Evolutionary conservation across 345 rosid genomes (phyloP).

Genomic region (Salix purpurea): DNA sequence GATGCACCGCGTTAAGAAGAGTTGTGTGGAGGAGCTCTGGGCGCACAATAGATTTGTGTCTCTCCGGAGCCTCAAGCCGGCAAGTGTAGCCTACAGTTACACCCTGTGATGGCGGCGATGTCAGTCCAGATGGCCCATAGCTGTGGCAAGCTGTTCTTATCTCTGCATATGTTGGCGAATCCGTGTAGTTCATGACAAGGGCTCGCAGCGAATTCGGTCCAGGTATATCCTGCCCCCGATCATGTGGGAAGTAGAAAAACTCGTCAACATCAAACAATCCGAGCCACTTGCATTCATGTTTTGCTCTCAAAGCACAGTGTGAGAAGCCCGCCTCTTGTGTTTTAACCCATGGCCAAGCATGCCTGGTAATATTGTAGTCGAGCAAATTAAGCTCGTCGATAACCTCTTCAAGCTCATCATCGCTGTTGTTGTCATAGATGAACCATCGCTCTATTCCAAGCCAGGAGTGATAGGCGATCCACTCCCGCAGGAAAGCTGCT

Average conservation of each 20-base stretch:
- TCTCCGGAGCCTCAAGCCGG: slow-evolving; percentile 72
- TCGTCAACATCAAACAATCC: slow-evolving; percentile 97
- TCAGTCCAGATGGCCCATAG: slow-evolving; percentile 87
- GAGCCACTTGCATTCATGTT: slow-evolving; percentile 76
- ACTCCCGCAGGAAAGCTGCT: slow-evolving; percentile 66
- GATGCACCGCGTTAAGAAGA: slow-evolving; percentile 88
- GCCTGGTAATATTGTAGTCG: slow-evolving; percentile 65
- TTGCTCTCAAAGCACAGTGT: slow-evolving; percentile 78
- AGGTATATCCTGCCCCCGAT: slow-evolving; percentile 31
- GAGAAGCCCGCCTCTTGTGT: slow-evolving; percentile 97
- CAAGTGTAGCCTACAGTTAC: slow-evolving; percentile 88
- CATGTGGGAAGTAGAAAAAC: slow-evolving; percentile 69
- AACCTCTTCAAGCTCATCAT: slow-evolving; percentile 58
- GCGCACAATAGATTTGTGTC: slow-evolving; percentile 81
- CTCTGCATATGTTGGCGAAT: slow-evolving; percentile 54
- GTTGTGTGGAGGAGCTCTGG: slow-evolving; percentile 51
- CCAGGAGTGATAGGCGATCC: slow-evolving; percentile 90
- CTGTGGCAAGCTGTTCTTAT: slow-evolving; percentile 84
- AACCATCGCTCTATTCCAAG: slow-evolving; percentile 94
- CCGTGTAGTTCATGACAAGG: slow-evolving; percentile 67
- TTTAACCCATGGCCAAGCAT: slow-evolving; percentile 95
- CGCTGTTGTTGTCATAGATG: slow-evolving; percentile 91
- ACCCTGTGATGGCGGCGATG: slow-evolving; percentile 59
- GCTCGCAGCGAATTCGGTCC: slow-evolving; percentile 55
- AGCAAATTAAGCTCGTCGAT: slow-evolving; percentile 49